Conservation (phyloP, 2,329 filamentous ascomycete genomes). For the Fusarium sp. region DNA sequence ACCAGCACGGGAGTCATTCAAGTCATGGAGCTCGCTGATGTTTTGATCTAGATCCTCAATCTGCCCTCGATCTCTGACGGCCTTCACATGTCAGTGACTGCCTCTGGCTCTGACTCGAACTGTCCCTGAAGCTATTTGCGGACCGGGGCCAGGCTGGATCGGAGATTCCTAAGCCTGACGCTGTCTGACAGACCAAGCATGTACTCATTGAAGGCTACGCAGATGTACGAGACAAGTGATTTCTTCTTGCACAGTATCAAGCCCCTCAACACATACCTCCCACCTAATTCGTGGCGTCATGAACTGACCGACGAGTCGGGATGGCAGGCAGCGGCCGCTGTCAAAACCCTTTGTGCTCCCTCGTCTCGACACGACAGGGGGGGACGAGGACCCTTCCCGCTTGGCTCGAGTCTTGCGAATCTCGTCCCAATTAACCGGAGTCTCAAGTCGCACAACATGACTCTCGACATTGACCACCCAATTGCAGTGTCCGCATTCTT, state of each 20-base stretch:
- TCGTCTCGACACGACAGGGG: neutral
- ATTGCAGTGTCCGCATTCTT: neutral
- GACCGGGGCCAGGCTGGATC: slow-evolving; percentile 5
- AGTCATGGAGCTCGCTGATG: slow-evolving; percentile 6
- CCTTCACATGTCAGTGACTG: slow-evolving; percentile 37
- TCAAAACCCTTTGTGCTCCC: slow-evolving; percentile 5
- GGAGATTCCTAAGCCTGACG: slow-evolving; percentile 5
- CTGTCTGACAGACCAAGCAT: slow-evolving; percentile 17
- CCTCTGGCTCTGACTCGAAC: neutral
- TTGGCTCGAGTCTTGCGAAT: neutral
- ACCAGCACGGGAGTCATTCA: neutral
- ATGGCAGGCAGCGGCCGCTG: slow-evolving; percentile 10
- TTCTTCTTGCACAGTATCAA: neutral
- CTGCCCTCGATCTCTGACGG: slow-evolving; percentile 27
- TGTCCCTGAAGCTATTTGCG: slow-evolving; percentile 34
- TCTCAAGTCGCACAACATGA: neutral
- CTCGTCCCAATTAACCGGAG: neutral
- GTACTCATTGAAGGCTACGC: slow-evolving; percentile 6
- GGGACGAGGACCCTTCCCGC: neutral
- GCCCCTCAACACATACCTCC: slow-evolving; percentile 22
- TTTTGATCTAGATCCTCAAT: slow-evolving; percentile 33
- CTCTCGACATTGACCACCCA: neutral
- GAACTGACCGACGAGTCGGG: slow-evolving; percentile 1
- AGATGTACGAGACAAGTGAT: neutral
- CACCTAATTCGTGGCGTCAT: slow-evolving; percentile 1